phyloP scores from a whole-genome alignment of 2,329 filamentous ascomycete genomes.

The Diplodia scrobiculata region DNA sequence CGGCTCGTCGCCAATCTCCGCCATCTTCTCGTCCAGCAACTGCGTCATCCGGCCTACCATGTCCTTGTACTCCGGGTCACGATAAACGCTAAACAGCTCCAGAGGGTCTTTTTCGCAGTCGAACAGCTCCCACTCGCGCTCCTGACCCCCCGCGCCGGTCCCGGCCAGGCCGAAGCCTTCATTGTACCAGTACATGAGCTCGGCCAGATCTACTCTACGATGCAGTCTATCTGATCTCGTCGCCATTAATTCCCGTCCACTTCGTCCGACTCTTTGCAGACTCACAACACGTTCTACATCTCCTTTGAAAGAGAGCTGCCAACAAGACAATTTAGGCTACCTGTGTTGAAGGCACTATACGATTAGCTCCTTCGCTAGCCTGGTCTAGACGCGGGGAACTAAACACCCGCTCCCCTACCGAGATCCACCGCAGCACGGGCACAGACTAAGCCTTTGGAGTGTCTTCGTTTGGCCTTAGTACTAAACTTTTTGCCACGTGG shows the following conservation, averaged over 20 bases:
- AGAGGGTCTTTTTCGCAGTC: constrained; percentile 55
- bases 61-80: constrained; percentile 38
- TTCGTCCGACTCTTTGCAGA: neutral
- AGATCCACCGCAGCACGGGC: constrained; percentile 14
- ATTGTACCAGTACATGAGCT: constrained; percentile 60
- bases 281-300: neutral
- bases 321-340: neutral
- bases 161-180: constrained; percentile 53
- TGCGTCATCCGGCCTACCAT: constrained; percentile 42
- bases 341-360: too few species aligned
- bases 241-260: neutral
- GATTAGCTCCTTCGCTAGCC: neutral
- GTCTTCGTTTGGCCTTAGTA: neutral
- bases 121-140: constrained; percentile 59
- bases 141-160: constrained; percentile 46
- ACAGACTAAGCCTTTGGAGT: neutral
- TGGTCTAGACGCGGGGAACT: constrained; percentile 7
- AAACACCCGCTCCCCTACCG: neutral
- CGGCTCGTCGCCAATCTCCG: constrained; percentile 55
- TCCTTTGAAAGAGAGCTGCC: neutral
- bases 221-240: neutral
- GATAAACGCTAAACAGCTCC: constrained; percentile 52
- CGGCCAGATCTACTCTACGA: too few species aligned
- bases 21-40: constrained; percentile 52
- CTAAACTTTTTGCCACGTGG: neutral